Evolutionary conservation across 176 grass and related monocot genomes (phyloP).

Genomic region (Triticum dicoccoides): DNA sequence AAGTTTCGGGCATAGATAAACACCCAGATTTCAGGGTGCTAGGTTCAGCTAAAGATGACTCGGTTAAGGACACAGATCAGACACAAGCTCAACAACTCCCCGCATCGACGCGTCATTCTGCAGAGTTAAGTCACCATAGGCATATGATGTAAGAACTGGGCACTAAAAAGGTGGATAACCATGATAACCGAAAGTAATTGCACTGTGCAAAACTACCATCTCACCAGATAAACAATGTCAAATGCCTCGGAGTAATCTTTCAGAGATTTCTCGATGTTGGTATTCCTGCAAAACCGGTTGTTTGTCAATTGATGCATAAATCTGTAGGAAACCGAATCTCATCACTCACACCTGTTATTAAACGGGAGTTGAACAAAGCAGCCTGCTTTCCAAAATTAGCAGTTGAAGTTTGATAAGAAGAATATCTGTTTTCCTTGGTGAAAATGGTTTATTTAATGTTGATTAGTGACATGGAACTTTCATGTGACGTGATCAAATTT

Average conservation of each 20-base stretch:
- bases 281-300: slow-evolving; percentile 56
- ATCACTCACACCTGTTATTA: not conserved
- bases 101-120: slow-evolving; percentile 78
- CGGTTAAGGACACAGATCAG: slow-evolving; percentile 48
- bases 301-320: not conserved
- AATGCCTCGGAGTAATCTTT: slow-evolving; percentile 75
- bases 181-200: not conserved
- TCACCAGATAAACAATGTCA: slow-evolving; percentile 84
- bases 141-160: not conserved
- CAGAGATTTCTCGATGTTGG: slow-evolving; percentile 71
- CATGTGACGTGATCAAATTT: not conserved
- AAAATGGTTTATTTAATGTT: not conserved
- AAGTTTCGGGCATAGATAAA: not conserved
- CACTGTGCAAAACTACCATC: slow-evolving; percentile 1
- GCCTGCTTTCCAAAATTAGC: not conserved
- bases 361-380: not conserved
- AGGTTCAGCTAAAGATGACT: slow-evolving; percentile 29
- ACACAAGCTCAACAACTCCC: slow-evolving; percentile 73
- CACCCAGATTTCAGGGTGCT: slow-evolving; percentile 1
- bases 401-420: not conserved
- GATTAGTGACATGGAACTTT: not conserved
- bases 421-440: not conserved
- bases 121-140: slow-evolving; percentile 18
- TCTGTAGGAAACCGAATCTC: not conserved
- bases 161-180: not conserved